Conservation (phyloP, 805 yeast species). For the Suhomyces sp. region DNA sequence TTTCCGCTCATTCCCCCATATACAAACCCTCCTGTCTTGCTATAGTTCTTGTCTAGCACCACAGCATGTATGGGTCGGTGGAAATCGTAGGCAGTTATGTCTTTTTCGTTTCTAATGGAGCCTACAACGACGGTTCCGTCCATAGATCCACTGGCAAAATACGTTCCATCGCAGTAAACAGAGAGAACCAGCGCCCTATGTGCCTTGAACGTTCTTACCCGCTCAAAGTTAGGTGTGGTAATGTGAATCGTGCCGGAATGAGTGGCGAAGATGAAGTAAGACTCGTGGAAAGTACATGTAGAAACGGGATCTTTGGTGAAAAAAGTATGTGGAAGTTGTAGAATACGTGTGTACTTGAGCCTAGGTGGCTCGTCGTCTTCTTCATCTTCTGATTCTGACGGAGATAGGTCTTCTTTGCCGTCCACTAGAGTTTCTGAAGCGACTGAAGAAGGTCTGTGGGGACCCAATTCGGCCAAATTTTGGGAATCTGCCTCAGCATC, state of each 20-base stretch:
- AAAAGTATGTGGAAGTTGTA: conserved; percentile 63
- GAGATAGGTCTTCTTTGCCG: conserved; percentile 5
- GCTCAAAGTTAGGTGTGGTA: conserved; percentile 53
- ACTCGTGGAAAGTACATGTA: conserved; percentile 56
- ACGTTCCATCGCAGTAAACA: conserved; percentile 66
- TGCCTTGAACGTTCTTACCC: conserved; percentile 72
- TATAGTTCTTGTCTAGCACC: conserved; percentile 70
- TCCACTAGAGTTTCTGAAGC: not conserved
- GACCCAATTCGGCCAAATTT: not conserved
- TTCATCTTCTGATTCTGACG: conserved; percentile 23
- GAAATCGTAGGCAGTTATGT: conserved; percentile 73
- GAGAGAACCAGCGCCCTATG: conserved; percentile 83
- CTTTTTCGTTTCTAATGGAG: conserved; percentile 56
- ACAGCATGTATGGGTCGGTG: conserved; percentile 88
- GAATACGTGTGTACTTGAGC: conserved; percentile 68
- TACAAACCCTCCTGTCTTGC: conserved; percentile 59
- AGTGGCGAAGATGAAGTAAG: conserved; percentile 76
- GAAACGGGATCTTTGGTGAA: conserved; percentile 79
- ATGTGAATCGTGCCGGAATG: conserved; percentile 82
- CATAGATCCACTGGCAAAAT: conserved; percentile 84
- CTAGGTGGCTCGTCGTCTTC: conserved; percentile 60
- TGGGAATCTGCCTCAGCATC: not conserved
- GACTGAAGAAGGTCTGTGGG: not conserved
- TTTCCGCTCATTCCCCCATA: conserved; percentile 92
- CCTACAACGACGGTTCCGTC: conserved; percentile 92